Evolutionary conservation across 495 filamentous ascomycete genomes (phyloP), one percentile per base, ranked within the genome.

Genomic region (Thermochaetoides thermophila): DNA sequence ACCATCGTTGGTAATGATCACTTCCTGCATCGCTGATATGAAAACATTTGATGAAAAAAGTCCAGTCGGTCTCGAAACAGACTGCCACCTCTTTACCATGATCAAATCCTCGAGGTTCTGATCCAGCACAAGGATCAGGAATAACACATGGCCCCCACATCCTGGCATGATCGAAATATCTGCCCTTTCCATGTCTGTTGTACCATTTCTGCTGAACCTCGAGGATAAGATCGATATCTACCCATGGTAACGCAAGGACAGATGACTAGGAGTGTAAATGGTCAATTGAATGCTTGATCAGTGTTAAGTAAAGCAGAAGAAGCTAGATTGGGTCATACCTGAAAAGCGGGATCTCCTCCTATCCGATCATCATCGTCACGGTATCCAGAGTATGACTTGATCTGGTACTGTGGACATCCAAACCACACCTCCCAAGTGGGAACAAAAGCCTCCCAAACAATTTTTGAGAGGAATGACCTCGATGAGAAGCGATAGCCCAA

Each of bases 381-480:
- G 29, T 33, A 34, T 16, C 20, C 35, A 8, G 24, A 8, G 17
- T 42, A 35, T 4, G 40, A 35, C 2, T 13, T 10, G 14, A 40
- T 14, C 7, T 25, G 13, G 14, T 9, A 13, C 5, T 13, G 37
- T 6, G 24, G 20, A 20, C 23, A 35, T 0, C 55, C 52, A 26
- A 49, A 57, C 33, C 46, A 52, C 2, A 33, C 6, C 5, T 60
- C 54, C 60, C 60, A 65, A 0, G 51, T 59, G 12, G 55, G 54
- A 5, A 26, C 41, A 30, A 65, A 65, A 0, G 50, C 57, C 4
- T 10, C 12, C 24, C 57, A 34, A 10, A 57, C 36, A 17, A 57
- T 42, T 25, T 49, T 41, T 0, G 38, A 38, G 14, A 49, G 20
- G 13, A 52, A 55, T 3, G 45, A 39, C 2, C 5, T 9, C 8